Base-by-base conservation (phyloP, 2,329 filamentous ascomycete genomes). In the Curvularia lunata region DNA sequence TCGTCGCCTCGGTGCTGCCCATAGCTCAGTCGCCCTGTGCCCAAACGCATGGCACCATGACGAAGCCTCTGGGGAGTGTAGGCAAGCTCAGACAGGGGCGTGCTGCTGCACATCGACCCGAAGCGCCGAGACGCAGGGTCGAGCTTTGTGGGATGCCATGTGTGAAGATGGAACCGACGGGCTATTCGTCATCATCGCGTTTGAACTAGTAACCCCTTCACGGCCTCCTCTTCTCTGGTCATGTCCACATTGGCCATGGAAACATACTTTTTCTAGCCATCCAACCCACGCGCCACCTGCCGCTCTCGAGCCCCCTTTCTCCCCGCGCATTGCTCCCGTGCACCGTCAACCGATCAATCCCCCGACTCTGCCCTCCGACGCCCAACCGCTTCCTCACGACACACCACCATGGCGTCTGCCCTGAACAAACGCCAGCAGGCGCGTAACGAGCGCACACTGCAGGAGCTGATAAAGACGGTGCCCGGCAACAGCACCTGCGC, bases 391-490 rank as follows among this genome's bases (percentile, higher is more conserved):
- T 58, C 54, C 58, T 64, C 57, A 48, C 52, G 53, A 41, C 54
- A 58, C 69, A 56, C 42, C 51, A 37, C 52, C 61, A 95, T 93
- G 91, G 85, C 91, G 55, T 84, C 85, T 54, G 83, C 87, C 43
- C 83, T 96, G 77, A 97, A 89, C 83, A 99, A 98, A 85, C 92
- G 95, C 80, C 92, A 97, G 82, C 94, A 97, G 84, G 92, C 91
- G 83, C 93, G 95, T 80, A 97, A 99, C 79, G 95, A 99, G 82
- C 91, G 91, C 75, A 83, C 87, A 54, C 84, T 99, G 66, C 92
- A 97, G 74, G 94, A 98, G 47, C 86, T 99, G 63, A 89, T 98
- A 66, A 90, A 90, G 66, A 87, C 83, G 37, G 84, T 96, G 9
- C 86, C 92, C 8, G 95, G 95, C 58, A 99, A 99, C 81, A 92